Evolutionary conservation across 2,329 filamentous ascomycete genomes (phyloP).

Genomic region (Penicillium sp.): DNA sequence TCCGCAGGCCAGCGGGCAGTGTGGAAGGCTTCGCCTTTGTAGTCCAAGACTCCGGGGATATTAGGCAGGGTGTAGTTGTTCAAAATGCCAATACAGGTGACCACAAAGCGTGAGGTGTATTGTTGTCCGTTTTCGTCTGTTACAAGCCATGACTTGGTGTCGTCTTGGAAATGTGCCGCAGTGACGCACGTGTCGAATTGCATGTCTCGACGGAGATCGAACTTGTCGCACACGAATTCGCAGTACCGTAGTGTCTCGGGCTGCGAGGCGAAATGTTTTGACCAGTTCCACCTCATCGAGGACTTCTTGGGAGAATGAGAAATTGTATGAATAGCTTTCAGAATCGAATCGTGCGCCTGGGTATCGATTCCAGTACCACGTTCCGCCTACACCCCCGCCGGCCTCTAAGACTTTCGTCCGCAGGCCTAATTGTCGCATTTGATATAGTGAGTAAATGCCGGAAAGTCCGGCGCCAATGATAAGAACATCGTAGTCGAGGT

Average conservation of each 20-base stretch:
- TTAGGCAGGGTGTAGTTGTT: slow-evolving; percentile 24
- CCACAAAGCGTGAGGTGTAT: slow-evolving; percentile 4
- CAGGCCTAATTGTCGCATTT: slow-evolving; percentile 1
- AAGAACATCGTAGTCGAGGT: slow-evolving; percentile 3
- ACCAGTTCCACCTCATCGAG: slow-evolving; percentile 15
- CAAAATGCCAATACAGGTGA: slow-evolving; percentile 13
- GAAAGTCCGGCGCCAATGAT: slow-evolving; percentile 24
- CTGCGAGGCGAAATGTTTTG: slow-evolving; percentile 11
- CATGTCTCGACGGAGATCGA: slow-evolving; percentile 10
- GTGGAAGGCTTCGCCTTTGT: slow-evolving; percentile 25
- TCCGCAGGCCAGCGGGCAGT: slow-evolving; percentile 29
- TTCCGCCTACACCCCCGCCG: slow-evolving; percentile 19
- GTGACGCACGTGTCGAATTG: slow-evolving; percentile 9
- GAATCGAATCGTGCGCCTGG: slow-evolving; percentile 56
- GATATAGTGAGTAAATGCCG: slow-evolving; percentile 14
- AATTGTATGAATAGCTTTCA: slow-evolving; percentile 48
- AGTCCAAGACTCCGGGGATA: slow-evolving; percentile 24
- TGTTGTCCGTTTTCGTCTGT: background rate
- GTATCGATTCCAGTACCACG: slow-evolving; percentile 53
- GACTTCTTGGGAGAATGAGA: background rate
- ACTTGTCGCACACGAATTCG: slow-evolving; percentile 4
- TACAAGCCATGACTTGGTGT: background rate
- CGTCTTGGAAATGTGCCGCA: slow-evolving; percentile 5
- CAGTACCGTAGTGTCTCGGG: slow-evolving; percentile 13
- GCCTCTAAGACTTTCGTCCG: slow-evolving; percentile 15